Evolutionary conservation across 257 asterid species (phyloP), one percentile per base, ranked within the genome.

Genomic region (Datura wrightii): DNA sequence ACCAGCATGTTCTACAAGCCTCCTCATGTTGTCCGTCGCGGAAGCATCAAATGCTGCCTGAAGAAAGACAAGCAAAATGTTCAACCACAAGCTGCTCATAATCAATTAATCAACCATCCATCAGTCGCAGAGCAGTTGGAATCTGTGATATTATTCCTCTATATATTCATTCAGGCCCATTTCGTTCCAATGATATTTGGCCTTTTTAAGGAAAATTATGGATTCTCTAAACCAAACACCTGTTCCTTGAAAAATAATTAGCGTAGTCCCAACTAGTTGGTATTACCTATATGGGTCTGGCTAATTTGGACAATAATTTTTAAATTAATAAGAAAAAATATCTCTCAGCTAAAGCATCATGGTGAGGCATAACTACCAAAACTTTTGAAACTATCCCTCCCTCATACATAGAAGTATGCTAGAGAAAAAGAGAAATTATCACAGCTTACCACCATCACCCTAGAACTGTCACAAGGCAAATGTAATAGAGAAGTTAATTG

Each of bases 1-100:
- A 83, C 95, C 98, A 89, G 97, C 92, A 88, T 92, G 92, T 85
- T 94, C 93, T 36, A 90, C 90, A 79, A 94, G 94, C 91, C 98
- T 93, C 89, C 97, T 91, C 98, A 94, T 94, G 89, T 92, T 94
- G 88, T 90, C 97, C 85, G 90, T 92, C 31, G 98, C 80, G 59
- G 97, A 90, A 84, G 89, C 84, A 86, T 94, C 98, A 87, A 93
- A 94, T 74, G 92, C 93, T 54, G 98, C 95, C 98, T 94, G 92
- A 69, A 89, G 66, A 80, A 78, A 83, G 74, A 62, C 85, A 48
- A 74, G 48, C 72, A 52, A 81, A 34, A 83, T 50, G 63, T 15
- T 76, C 82, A 76, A 31, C 62, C 62, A 34, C 46, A 24, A 34
- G 46, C 42, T 24, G 60, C 62, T 46, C 18, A 67, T 39, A 79